Evolutionary conservation across 768 basidiomycete species (phyloP), one percentile per base, ranked within the genome.

Genomic region (Daedalea quercina): DNA sequence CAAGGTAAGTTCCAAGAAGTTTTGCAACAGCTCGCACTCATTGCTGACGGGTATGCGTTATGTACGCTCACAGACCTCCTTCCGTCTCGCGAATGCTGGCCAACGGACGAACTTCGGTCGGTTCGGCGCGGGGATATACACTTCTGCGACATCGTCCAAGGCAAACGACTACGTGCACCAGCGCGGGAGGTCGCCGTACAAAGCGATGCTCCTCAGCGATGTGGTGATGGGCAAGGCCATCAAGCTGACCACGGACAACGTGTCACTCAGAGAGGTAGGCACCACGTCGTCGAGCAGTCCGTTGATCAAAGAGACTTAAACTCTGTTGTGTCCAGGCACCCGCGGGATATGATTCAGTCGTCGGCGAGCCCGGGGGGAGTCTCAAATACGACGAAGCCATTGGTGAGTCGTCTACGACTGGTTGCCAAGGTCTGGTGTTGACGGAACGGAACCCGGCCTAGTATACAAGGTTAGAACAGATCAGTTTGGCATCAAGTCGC

Each of bases 61-160:
- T n/a, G n/a, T n/a, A n/a, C 37, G 6, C 6, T 40, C 37, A 6
- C 17, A 40, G 37, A 40, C 19, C 4, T 40, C 37, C 8, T 40
- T 40, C 19, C 37, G 37, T 6, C 13, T 40, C 6, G 19, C 37
- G 13, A 19, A 15, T 8, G 4, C 17, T 6, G 6, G 37, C 37
- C 37, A 40, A 3, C 37, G 37, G 17, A 40, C 37, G 19, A 40
- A 19, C 13, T 40, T 40, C 15, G 37, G 34, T 57, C 81, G 84
- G 55, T 86, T 87, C 63, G 84, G 84, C n/a, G 73, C 71, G 6
- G 85, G 84, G 2, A 84, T 87, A 41, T 87, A 86, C 61, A 81
- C 80, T 1, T 82, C 81, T 13, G 61, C 77, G 2, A 83, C 82
- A 61, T 84, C 84, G 13, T 85, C 83, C 6, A 86, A 85, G 64